Evolutionary conservation across 164 flowering plant species (phyloP).

Genomic region (Platanus orientalis): DNA sequence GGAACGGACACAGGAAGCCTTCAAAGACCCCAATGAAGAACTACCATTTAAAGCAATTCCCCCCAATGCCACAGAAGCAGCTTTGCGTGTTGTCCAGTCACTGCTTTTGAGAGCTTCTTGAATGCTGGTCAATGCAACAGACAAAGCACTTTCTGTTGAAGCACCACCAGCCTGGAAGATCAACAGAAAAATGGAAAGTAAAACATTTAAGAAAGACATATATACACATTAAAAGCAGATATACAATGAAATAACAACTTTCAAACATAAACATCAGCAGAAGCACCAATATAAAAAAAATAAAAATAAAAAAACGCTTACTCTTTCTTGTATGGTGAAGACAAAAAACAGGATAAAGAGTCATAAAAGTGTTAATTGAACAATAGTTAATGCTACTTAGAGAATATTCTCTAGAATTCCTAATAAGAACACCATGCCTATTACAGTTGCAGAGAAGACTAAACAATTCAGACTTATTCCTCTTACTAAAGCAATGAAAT

Average conservation of each 20-base stretch:
- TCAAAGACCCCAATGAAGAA: constrained; percentile 39
- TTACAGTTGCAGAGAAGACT: not conserved
- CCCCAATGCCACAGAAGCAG: constrained; percentile 73
- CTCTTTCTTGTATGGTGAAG: not conserved
- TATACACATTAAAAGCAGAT: not conserved
- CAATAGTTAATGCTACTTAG: not conserved
- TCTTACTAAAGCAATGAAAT: no score
- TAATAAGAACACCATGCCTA: not conserved
- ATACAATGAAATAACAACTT: not conserved
- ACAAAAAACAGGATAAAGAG: not conserved
- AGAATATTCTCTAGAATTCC: not conserved
- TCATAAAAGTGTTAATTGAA: not conserved
- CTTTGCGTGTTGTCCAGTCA: constrained; percentile 93
- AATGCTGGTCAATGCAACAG: constrained; percentile 58
- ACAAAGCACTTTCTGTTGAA: constrained; percentile 44
- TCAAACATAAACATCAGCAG: not conserved
- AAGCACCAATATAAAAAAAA: no score
- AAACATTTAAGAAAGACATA: not conserved
- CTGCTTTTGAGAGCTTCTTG: constrained; percentile 76
- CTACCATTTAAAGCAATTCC: constrained; percentile 55
- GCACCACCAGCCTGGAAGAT: constrained; percentile 81
- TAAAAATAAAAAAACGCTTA: no score
- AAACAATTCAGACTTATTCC: not conserved
- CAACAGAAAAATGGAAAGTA: not conserved
- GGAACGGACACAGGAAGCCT: constrained; percentile 53